Evolutionary conservation across 1,139 yeast species (phyloP).

Genomic region (Suhomyces kunorum): DNA sequence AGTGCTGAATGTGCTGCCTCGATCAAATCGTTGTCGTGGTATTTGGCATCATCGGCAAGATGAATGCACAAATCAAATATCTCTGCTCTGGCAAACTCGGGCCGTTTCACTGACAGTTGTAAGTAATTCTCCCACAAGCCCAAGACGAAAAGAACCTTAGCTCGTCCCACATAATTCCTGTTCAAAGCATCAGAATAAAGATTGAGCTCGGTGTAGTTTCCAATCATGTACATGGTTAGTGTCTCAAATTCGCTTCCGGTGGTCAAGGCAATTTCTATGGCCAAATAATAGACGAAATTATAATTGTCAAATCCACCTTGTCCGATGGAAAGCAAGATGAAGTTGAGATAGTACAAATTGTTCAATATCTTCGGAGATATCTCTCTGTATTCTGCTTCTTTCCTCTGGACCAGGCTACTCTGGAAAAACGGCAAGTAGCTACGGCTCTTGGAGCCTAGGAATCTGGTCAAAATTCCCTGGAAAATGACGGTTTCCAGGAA

Average conservation of each 20-base stretch:
- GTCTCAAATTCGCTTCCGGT: conserved; percentile 34
- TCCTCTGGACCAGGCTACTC: conserved; percentile 5
- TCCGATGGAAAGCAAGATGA: conserved; percentile 60
- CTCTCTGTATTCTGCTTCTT: conserved; percentile 28
- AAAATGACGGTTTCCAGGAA: conserved; percentile 56
- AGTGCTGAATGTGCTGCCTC: conserved; percentile 74
- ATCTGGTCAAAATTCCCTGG: conserved; percentile 54
- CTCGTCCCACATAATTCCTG: conserved; percentile 38
- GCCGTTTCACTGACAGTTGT: conserved; percentile 31
- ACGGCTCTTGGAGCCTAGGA: conserved; percentile 22
- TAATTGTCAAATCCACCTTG: conserved; percentile 71
- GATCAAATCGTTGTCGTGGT: conserved; percentile 39
- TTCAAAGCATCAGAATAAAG: conserved; percentile 38
- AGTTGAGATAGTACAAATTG: conserved; percentile 54
- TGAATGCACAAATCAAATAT: conserved; percentile 48
- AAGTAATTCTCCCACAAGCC: conserved; percentile 61
- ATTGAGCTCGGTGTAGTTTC: conserved; percentile 40
- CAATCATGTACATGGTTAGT: conserved; percentile 43
- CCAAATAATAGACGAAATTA: conserved; percentile 60
- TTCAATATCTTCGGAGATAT: conserved; percentile 43
- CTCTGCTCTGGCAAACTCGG: conserved; percentile 29
- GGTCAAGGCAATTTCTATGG: conserved; percentile 47
- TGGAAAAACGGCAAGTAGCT: conserved; percentile 15
- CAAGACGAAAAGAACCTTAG: conserved; percentile 57
- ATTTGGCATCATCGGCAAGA: conserved; percentile 37